Evolutionary conservation across 495 filamentous ascomycete species (phyloP), one percentile per base, ranked within the genome.

Genomic region (Daldinia loculata): DNA sequence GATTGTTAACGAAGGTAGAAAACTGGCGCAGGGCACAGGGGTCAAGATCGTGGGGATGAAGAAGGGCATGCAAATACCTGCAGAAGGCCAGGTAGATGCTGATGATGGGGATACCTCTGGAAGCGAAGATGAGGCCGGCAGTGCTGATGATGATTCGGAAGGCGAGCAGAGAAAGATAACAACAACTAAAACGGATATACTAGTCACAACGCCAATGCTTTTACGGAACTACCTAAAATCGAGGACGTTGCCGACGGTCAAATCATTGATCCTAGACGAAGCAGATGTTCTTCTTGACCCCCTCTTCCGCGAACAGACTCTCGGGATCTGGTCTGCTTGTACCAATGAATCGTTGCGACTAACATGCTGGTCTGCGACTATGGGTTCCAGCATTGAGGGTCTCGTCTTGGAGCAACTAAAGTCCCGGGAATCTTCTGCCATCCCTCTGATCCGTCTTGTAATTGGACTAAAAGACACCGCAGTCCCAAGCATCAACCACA

Each of bases 391-490:
- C 71, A 90, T 98, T 53, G 96, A 99, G 79, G 83, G 90, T 34
- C 83, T 98, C 12, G 85, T 91, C 52, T 75, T 77, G 9, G 79
- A 79, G 30, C 76, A 80, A n/a, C 56, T 84, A 45, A 82, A 84
- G 26, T 85, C 85, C 27, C 90, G 89, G 6, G 87, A 91, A 52
- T 80, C 87, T 55, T 74, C 72, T 36, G 70, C 84, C 12, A 81
- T 77, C 59, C 86, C 89, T 0, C 81, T 97, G 14, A 76, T 97
- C 63, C 92, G 95, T 38, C 86, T 98, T 15, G 92, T 98, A 14
- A 92, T 98, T 48, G 95, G 96, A 7, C 83, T 98, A 61, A 98
- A 98, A 81, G 95, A 98, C 80, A 93, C 93, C 34, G 93, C 95
- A 2, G 89, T 98, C 59, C 94, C 95, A 6, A 97, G 93, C 78